Evolutionary conservation across 179 eudicot genomes (phyloP).

Genomic region (Beta macrorhiza): DNA sequence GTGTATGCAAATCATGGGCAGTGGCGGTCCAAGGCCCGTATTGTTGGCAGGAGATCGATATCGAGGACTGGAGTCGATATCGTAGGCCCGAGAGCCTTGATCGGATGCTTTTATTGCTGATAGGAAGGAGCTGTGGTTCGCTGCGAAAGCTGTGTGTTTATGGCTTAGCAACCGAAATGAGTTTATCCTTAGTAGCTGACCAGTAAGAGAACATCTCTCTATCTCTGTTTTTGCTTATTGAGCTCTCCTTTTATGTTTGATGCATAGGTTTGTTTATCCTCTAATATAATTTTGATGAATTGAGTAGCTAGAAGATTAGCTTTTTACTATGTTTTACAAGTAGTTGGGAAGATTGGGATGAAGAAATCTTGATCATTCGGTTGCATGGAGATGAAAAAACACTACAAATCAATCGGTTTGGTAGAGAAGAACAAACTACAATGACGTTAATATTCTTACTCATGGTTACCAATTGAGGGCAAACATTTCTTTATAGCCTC

Average conservation of each 20-base stretch:
- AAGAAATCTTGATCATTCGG: neutral
- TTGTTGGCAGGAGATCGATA: conserved; percentile 83
- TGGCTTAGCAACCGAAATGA: conserved; percentile 44
- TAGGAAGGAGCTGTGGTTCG: conserved; percentile 60
- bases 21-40: conserved; percentile 63
- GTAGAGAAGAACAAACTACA: neutral
- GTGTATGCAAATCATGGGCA: conserved; percentile 76
- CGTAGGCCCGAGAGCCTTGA: conserved; percentile 50
- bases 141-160: conserved; percentile 58
- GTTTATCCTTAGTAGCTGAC: conserved; percentile 57
- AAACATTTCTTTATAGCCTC: too few relatives aligned
- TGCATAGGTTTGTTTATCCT: neutral
- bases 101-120: conserved; percentile 58
- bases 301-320: neutral
- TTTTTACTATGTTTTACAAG: too few relatives aligned
- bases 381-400: neutral
- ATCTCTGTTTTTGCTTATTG: neutral
- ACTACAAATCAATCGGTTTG: too few relatives aligned
- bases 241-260: neutral
- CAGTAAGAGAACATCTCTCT: conserved; percentile 44
- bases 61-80: conserved; percentile 68
- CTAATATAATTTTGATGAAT: neutral
- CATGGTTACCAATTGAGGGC: neutral
- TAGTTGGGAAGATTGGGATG: too few relatives aligned
- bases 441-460: too few relatives aligned